phyloP scores from a whole-genome alignment of 2,329 filamentous ascomycete species.

The Simplicillium aogashimaense region DNA sequence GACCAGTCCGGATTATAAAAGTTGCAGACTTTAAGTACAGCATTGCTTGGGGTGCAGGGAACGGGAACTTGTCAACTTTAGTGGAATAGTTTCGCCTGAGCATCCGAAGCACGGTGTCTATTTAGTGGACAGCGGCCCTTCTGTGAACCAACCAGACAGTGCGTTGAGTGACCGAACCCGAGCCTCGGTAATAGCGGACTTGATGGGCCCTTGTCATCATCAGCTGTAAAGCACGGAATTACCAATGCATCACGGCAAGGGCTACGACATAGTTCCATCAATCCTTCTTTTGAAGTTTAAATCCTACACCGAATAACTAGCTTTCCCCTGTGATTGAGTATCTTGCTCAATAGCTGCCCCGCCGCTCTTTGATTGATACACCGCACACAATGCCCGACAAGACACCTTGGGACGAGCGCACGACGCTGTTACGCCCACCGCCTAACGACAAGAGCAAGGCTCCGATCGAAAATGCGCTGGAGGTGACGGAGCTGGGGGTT shows the following conservation, averaged over 20 bases:
- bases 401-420: slow-evolving; percentile 15
- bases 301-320: no score
- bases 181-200: slow-evolving; percentile 2
- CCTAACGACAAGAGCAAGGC: slow-evolving; percentile 63
- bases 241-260: no score
- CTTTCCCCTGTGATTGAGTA: no score
- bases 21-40: no score
- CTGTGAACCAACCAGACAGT: not conserved
- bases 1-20: no score
- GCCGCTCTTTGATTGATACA: no score
- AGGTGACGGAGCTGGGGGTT: slow-evolving; percentile 69
- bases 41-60: no score
- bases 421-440: slow-evolving; percentile 55
- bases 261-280: not conserved
- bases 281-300: not conserved
- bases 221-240: not conserved
- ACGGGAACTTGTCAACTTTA: not conserved
- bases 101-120: no score
- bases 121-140: no score
- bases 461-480: slow-evolving; percentile 77
- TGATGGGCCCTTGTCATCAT: not conserved
- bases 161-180: slow-evolving; percentile 1
- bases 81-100: not conserved
- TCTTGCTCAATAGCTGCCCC: no score
- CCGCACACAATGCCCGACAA: slow-evolving; percentile 4